These are phyloP conservation scores for Incumbomyces lentus DNA, from an alignment of 2,329 filamentous ascomycete genomes.

Conservation along the genomic window DNA sequence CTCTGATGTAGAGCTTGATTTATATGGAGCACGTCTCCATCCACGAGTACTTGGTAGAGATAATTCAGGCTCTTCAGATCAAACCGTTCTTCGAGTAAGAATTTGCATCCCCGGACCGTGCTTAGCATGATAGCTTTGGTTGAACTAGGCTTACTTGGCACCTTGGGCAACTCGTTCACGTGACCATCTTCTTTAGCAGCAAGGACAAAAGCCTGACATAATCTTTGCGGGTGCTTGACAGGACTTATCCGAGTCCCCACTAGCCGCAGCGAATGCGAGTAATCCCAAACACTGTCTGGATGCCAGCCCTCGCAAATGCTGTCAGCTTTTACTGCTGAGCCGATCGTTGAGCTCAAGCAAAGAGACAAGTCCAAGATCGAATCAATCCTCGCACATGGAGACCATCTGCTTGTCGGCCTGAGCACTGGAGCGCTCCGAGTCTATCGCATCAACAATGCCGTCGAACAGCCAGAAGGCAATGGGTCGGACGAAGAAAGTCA, in stretches of 20 bases:
- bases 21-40: too few relatives aligned
- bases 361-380: constrained; percentile 97
- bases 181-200: too few relatives aligned
- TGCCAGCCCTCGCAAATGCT: constrained; percentile 54
- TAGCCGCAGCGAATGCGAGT: neutral
- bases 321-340: constrained; percentile 90
- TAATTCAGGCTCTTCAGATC: too few relatives aligned
- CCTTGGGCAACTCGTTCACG: too few relatives aligned
- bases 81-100: too few relatives aligned
- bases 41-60: too few relatives aligned
- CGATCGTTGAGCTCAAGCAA: constrained; percentile 91
- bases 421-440: constrained; percentile 81
- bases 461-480: constrained; percentile 21
- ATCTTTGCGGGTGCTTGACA: neutral
- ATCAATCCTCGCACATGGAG: constrained; percentile 84
- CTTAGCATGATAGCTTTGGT: too few relatives aligned
- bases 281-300: neutral
- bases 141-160: too few relatives aligned
- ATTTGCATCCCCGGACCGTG: too few relatives aligned
- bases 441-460: constrained; percentile 72
- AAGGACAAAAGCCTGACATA: too few relatives aligned
- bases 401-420: constrained; percentile 82
- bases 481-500: constrained; percentile 6
- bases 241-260: neutral
- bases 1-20: too few relatives aligned